Percentiles rank a stretch among this genome's conserved stretches.
Conservation (phyloP, 2,329 filamentous ascomycete genomes). For the Endocalyx cinctus region DNA sequence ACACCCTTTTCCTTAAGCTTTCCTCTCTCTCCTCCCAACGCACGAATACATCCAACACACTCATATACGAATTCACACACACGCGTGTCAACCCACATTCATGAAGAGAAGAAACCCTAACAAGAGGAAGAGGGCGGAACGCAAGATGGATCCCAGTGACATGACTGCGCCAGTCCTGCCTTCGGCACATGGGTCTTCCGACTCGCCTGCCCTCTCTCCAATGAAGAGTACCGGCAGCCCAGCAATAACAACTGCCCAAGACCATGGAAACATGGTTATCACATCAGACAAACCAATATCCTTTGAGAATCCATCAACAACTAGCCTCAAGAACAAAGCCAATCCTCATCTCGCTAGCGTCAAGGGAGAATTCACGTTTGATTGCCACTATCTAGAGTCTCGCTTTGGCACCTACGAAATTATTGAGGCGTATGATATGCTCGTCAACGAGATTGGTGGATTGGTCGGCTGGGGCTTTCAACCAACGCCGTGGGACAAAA, state of each 20-base stretch:
- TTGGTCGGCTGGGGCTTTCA: neutral
- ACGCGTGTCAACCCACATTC: too few species aligned
- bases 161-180: constrained; percentile 1
- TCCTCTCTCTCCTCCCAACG: neutral
- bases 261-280: constrained; percentile 1
- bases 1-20: neutral
- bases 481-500: constrained; percentile 2
- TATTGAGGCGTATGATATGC: neutral
- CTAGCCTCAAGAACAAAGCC: neutral
- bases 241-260: neutral
- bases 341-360: too few species aligned
- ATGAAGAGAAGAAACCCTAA: neutral
- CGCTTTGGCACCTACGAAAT: too few species aligned
- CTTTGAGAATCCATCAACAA: neutral
- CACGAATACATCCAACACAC: constrained; percentile 1
- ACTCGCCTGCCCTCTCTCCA: neutral
- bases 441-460: neutral
- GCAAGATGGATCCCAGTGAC: constrained; percentile 2
- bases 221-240: constrained; percentile 1
- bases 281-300: constrained; percentile 1
- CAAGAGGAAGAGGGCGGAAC: constrained; percentile 2
- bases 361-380: too few species aligned
- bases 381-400: too few species aligned
- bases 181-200: constrained; percentile 1
- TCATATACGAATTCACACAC: too few species aligned